A percentile compares a stretch with the other conserved stretches of the same genome.
These are phyloP conservation scores for Aspergillus brasiliensis DNA, from an alignment of 2,329 filamentous ascomycete species.

Conservation along the genomic window DNA sequence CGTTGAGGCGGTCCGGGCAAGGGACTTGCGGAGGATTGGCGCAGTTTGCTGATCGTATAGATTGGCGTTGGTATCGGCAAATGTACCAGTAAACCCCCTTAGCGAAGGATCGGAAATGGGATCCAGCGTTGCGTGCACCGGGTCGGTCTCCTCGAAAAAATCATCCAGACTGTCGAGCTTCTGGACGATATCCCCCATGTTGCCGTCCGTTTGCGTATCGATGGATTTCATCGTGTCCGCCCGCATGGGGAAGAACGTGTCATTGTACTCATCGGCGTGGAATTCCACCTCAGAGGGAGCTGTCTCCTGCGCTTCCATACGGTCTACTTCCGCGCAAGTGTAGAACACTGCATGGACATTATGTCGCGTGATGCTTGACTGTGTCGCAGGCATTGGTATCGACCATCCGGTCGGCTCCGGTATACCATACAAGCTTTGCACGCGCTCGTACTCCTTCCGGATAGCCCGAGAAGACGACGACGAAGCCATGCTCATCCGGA, in stretches of 20 bases:
- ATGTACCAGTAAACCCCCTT: constrained; percentile 60
- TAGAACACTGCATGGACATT: constrained; percentile 98
- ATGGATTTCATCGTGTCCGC: constrained; percentile 94
- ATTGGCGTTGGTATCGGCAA: constrained; percentile 73
- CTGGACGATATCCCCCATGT: constrained; percentile 79
- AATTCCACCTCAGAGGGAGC: constrained; percentile 89
- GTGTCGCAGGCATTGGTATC: constrained; percentile 86
- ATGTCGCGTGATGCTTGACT: constrained; percentile 79
- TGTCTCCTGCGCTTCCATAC: constrained; percentile 60
- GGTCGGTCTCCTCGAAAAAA: constrained; percentile 72
- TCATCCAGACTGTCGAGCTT: constrained; percentile 79
- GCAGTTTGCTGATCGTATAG: constrained; percentile 92
- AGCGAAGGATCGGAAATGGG: constrained; percentile 40
- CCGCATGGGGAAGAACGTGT: constrained; percentile 75
- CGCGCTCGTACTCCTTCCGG: constrained; percentile 91
- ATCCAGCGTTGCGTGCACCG: constrained; percentile 59
- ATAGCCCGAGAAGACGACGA: constrained; percentile 76
- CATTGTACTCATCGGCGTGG: constrained; percentile 81
- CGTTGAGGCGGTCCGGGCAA: constrained; percentile 69
- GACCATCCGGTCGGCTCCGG: constrained; percentile 96
- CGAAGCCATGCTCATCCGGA: constrained; percentile 97
- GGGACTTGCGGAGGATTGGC: constrained; percentile 83
- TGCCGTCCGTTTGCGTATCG: constrained; percentile 61
- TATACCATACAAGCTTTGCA: constrained; percentile 93
- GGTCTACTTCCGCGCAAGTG: constrained; percentile 73